Evolutionary conservation across 306 rosid genomes (phyloP).

Genomic region (Pterocarpus santalinus): DNA sequence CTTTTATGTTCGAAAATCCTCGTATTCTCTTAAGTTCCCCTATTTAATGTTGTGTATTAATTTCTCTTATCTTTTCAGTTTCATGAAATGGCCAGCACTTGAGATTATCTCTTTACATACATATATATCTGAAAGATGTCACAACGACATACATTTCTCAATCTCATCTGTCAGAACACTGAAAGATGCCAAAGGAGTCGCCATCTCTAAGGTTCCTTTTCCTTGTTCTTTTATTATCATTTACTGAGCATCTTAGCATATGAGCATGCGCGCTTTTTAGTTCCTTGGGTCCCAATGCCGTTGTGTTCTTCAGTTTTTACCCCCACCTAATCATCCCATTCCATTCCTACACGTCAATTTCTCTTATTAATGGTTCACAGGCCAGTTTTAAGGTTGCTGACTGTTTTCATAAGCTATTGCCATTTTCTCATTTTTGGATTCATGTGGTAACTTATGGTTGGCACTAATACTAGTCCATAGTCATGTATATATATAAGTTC

Average conservation of each 20-base stretch:
- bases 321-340: not conserved
- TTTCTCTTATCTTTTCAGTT: not conserved
- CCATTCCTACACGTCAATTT: conserved; percentile 13
- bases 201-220: conserved; percentile 54
- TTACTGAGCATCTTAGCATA: conserved; percentile 47
- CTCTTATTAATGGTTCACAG: conserved; percentile 10
- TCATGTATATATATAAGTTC: too few species aligned
- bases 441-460: not conserved
- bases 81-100: conserved; percentile 9
- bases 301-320: conserved; percentile 20
- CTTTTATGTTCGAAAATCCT: too few species aligned
- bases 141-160: conserved; percentile 33
- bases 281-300: conserved; percentile 47
- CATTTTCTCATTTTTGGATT: conserved; percentile 7
- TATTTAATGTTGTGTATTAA: too few species aligned
- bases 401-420: not conserved
- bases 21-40: too few species aligned
- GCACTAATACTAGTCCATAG: not conserved
- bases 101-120: conserved; percentile 7
- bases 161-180: conserved; percentile 10
- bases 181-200: conserved; percentile 50
- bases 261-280: conserved; percentile 38
- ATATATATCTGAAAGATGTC: conserved; percentile 17
- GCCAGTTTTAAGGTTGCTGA: conserved; percentile 3
- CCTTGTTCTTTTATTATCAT: conserved; percentile 49